Conservation (phyloP, 345 rosid species). For the Hevea brasiliensis region DNA sequence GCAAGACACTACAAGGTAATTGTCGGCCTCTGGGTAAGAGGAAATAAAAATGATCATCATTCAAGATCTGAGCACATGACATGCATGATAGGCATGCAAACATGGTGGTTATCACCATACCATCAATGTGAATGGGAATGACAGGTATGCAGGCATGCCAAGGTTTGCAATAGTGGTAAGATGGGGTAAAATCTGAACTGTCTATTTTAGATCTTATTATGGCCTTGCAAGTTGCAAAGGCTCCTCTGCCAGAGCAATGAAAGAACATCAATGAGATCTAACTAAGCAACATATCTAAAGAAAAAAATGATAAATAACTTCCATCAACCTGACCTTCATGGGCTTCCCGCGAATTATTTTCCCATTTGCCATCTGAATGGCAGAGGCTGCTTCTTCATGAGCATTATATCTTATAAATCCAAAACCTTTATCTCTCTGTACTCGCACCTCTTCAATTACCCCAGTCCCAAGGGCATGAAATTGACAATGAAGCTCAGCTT, state of each 20-base stretch:
- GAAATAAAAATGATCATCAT: background rate
- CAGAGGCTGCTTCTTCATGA: conserved; percentile 49
- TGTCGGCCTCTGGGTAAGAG: background rate
- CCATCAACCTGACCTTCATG: conserved; percentile 36
- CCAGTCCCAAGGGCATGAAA: conserved; percentile 54
- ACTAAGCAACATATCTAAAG: background rate
- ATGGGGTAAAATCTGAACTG: background rate
- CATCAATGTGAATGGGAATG: background rate
- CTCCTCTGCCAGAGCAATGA: background rate
- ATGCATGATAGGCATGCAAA: background rate
- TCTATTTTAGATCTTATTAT: background rate
- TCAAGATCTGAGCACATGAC: background rate
- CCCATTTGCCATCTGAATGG: conserved; percentile 45
- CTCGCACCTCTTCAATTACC: conserved; percentile 49
- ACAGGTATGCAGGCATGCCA: background rate
- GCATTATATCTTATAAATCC: conserved; percentile 55
- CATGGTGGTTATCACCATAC: background rate
- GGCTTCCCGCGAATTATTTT: conserved; percentile 44
- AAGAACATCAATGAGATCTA: background rate
- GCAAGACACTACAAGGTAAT: background rate
- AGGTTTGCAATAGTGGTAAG: background rate
- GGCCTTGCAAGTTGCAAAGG: conserved; percentile 1
- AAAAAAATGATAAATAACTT: background rate
- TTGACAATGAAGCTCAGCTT: conserved; percentile 52
- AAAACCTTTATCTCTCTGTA: conserved; percentile 61